These are phyloP conservation scores for Sphaerulina musiva DNA, from an alignment of 2,329 filamentous ascomycete species.

Conservation along the genomic window DNA sequence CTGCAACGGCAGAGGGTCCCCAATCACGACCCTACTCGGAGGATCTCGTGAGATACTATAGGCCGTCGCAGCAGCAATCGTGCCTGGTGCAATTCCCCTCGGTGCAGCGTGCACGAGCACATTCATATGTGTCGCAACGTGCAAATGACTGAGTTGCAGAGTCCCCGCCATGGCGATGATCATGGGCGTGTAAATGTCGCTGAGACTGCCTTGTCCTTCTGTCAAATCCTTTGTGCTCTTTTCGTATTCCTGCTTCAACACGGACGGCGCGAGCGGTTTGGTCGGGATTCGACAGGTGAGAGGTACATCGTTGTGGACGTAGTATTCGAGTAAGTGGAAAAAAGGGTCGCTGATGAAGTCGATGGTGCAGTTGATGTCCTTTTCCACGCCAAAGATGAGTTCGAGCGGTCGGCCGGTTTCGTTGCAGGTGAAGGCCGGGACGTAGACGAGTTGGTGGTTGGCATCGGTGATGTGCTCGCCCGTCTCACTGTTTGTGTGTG, in stretches of 20 bases:
- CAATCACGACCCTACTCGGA: conserved; percentile 68
- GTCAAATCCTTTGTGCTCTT: conserved; percentile 32
- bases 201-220: conserved; percentile 37
- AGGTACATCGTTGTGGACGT: conserved; percentile 93
- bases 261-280: conserved; percentile 52
- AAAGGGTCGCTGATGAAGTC: conserved; percentile 68
- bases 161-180: conserved; percentile 86
- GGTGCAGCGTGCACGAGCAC: conserved; percentile 70
- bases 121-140: conserved; percentile 84
- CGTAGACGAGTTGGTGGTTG: conserved; percentile 78
- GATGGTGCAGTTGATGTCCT: conserved; percentile 77
- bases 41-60: conserved; percentile 64
- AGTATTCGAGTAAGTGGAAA: conserved; percentile 91
- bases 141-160: conserved; percentile 79
- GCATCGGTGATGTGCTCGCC: conserved; percentile 81
- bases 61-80: conserved; percentile 78
- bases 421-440: conserved; percentile 83
- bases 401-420: conserved; percentile 78
- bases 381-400: conserved; percentile 76
- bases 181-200: conserved; percentile 62
- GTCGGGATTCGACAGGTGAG: conserved; percentile 84
- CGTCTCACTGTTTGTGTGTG: conserved; percentile 52
- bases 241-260: conserved; percentile 31
- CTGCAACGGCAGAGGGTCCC: conserved; percentile 70
- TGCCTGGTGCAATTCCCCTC: conserved; percentile 51